A percentile compares a stretch with the other conserved stretches of the same genome.
Conservation (phyloP, 805 yeast genomes). For the Saccharomycodes ludwigii region DNA sequence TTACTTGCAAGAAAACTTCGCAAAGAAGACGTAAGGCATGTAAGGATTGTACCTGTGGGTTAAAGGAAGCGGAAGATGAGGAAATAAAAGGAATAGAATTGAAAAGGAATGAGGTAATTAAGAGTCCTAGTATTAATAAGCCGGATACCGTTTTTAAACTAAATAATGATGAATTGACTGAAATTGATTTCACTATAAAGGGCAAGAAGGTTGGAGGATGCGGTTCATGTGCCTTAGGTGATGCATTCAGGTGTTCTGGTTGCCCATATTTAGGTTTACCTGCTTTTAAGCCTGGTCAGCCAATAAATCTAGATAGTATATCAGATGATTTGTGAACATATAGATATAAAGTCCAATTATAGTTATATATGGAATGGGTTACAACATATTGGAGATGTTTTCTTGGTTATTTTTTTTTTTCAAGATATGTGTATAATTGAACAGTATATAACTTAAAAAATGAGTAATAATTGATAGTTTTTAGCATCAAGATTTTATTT, state of each 20-base stretch:
- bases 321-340: conserved; percentile 57
- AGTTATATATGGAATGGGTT: no score
- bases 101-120: conserved; percentile 28
- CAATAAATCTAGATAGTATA: conserved; percentile 59
- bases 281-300: conserved; percentile 96
- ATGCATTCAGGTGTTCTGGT: conserved; percentile 96
- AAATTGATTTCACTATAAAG: conserved; percentile 89
- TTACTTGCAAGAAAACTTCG: conserved; percentile 21
- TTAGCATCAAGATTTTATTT: no score
- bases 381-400: no score
- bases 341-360: no score
- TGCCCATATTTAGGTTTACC: conserved; percentile 97
- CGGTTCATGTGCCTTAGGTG: conserved; percentile 94
- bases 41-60: conserved; percentile 96
- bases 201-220: conserved; percentile 93
- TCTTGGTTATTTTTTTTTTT: no score
- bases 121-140: no score
- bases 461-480: no score
- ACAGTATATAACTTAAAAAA: no score
- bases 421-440: no score
- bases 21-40: conserved; percentile 65
- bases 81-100: conserved; percentile 32
- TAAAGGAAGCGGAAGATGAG: conserved; percentile 73
- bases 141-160: conserved; percentile 39
- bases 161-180: conserved; percentile 61